Conservation (phyloP, 1,139 yeast genomes). For the Zygosaccharomyces pseudobailii region DNA sequence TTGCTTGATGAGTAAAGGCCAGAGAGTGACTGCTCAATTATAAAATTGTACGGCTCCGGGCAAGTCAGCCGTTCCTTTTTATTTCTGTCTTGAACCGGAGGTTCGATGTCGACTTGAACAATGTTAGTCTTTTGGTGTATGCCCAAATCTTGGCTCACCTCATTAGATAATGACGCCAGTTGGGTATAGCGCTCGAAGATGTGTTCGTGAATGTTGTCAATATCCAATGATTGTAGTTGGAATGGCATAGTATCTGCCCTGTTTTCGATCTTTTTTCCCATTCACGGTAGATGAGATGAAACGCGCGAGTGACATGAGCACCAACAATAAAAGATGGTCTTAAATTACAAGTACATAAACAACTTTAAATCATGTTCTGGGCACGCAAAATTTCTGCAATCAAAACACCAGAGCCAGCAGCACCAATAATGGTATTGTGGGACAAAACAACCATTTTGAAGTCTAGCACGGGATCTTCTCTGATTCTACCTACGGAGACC, state of each 20-base stretch:
- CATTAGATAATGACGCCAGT: constrained; percentile 18
- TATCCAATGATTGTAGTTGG: constrained; percentile 13
- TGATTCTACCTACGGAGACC: constrained; percentile 89
- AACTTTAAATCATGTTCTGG: constrained; percentile 58
- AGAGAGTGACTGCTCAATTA: constrained; percentile 26
- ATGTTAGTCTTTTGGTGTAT: constrained; percentile 17
- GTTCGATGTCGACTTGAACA: constrained; percentile 25
- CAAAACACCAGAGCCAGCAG: constrained; percentile 98
- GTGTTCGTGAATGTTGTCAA: constrained; percentile 30
- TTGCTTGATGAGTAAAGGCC: constrained; percentile 30
- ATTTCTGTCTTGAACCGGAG: constrained; percentile 7
- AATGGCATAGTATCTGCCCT: constrained; percentile 5
- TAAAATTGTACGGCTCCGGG: constrained; percentile 16
- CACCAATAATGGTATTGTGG: constrained; percentile 96
- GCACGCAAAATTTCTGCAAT: constrained; percentile 88
- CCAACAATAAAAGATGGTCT: neutral
- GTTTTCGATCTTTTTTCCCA: neutral
- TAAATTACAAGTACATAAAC: neutral
- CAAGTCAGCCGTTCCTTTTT: neutral
- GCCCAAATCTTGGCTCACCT: constrained; percentile 34
- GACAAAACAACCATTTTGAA: constrained; percentile 93
- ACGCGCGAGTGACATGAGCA: neutral
- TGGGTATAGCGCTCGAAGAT: constrained; percentile 30
- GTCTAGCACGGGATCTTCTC: constrained; percentile 91
- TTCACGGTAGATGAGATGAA: neutral